Conservation (phyloP, 2,329 filamentous ascomycete species). For the Neopestalotiopsis rosae region DNA sequence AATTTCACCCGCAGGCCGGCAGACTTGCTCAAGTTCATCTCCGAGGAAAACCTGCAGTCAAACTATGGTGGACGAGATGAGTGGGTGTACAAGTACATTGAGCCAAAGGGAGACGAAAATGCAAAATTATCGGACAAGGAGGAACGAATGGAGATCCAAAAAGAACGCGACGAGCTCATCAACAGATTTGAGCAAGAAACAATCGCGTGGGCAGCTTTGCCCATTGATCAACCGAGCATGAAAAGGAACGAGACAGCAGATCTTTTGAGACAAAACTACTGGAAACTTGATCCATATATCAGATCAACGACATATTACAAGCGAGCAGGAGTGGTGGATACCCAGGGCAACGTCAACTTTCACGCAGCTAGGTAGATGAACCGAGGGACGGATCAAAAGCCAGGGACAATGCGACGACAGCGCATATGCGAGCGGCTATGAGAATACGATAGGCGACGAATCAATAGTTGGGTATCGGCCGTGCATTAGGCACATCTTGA, state of each 20-base stretch:
- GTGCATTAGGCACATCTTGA: too few species aligned
- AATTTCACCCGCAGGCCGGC: conserved; percentile 69
- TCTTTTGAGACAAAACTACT: conserved; percentile 59
- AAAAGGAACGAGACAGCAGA: not conserved
- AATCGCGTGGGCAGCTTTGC: conserved; percentile 59
- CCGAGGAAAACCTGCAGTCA: conserved; percentile 61
- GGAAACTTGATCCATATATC: conserved; percentile 72
- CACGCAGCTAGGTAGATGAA: not conserved
- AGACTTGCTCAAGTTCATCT: conserved; percentile 67
- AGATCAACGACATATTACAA: conserved; percentile 69
- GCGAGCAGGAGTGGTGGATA: conserved; percentile 57
- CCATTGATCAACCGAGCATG: not conserved
- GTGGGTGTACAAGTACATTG: conserved; percentile 69
- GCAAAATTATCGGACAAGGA: conserved; percentile 50
- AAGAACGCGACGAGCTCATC: conserved; percentile 57
- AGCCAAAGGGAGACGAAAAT: conserved; percentile 66
- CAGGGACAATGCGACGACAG: not conserved
- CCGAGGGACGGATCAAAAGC: not conserved
- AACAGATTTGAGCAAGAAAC: conserved; percentile 64
- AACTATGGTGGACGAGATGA: conserved; percentile 71
- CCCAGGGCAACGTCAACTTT: conserved; percentile 17
- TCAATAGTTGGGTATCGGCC: too few species aligned
- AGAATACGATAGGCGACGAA: too few species aligned
- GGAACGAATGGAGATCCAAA: conserved; percentile 53
- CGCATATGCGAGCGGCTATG: not conserved